A percentile compares a stretch with the other conserved stretches of the same genome.
These are phyloP conservation scores for Umbelopsis ramanniana DNA, from an alignment of 192 early-diverging fungal species.

Conservation along the genomic window DNA sequence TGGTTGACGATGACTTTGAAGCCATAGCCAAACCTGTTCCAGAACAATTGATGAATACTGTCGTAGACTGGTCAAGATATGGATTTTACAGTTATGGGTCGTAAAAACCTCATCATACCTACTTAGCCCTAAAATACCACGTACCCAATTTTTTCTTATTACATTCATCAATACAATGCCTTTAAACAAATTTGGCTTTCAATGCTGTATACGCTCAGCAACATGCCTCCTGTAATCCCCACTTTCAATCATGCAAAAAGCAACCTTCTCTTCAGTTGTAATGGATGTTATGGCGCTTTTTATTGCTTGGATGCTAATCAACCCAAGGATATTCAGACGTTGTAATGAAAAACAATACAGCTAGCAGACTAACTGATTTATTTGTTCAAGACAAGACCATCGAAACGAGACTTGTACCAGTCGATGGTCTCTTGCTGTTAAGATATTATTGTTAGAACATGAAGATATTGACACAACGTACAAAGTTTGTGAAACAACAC, in stretches of 20 bases:
- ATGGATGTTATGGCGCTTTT: slow-evolving; percentile 9
- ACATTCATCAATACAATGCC: background rate
- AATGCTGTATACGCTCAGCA: no score
- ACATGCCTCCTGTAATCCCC: no score
- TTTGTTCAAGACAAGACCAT: slow-evolving; percentile 49
- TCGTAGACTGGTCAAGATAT: slow-evolving; percentile 32
- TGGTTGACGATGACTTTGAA: slow-evolving; percentile 31
- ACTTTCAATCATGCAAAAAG: no score
- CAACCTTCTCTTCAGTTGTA: background rate
- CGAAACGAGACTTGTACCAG: slow-evolving; percentile 96
- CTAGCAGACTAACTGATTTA: slow-evolving; percentile 4
- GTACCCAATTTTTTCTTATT: background rate
- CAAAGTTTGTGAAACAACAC: background rate
- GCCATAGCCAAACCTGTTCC: slow-evolving; percentile 25
- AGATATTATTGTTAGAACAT: background rate
- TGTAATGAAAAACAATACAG: slow-evolving; percentile 24
- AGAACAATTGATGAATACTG: slow-evolving; percentile 18
- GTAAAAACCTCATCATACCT: background rate
- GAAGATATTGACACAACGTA: no score
- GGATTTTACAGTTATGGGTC: slow-evolving; percentile 36
- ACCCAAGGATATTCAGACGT: slow-evolving; percentile 30
- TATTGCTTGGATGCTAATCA: slow-evolving; percentile 22
- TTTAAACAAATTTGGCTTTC: no score
- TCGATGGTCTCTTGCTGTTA: slow-evolving; percentile 85
- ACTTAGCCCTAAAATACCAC: background rate